Evolutionary conservation across 495 filamentous ascomycete species (phyloP), one percentile per base, ranked within the genome.

Genomic region (Penicillium canescens): DNA sequence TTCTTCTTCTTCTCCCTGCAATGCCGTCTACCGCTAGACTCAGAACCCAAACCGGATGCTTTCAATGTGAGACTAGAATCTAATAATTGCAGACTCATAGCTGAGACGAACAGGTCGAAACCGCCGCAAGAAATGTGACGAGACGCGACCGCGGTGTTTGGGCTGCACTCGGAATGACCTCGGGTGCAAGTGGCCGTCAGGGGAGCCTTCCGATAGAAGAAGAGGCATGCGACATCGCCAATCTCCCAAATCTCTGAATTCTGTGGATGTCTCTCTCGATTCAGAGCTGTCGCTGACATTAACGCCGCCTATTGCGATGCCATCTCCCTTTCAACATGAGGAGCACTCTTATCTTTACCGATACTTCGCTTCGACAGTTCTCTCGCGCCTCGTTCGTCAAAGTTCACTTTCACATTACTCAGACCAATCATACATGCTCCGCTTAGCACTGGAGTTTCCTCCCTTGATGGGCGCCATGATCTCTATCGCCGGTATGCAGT

Each of bases 91-190:
- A 12, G 16, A 13, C 9, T 11, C n/a, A 18, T 14, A 18, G 21
- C 28, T 44, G 38, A 37, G 11, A 11, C 7, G 23, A 42, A 28
- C 36, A 59, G 56, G 56, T 40, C 47, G 56, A 13, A 40, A 42
- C 12, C 51, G 56, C n/a, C 50, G 56, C 14, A 59, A 59, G 51
- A 59, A 59, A 38, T 59, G 56, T 42, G 51, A 59, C 42, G 56
- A 59, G 26, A 23, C 36, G 24, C 50, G 46, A 21, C 56, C 56
- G 13, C 46, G 46, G 21, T 59, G 56, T 39, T 26, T 14, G 4
- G 46, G 18, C 13, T 59, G 56, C 35, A 55, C 35, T 10, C 46
- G 56, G 0, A 59, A 50, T 23, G 26, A 11, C 6, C 56, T 59
- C 4, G 11, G 31, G 3, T 59, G 56, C 42, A 21, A 31, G 12